Evolutionary conservation across 805 yeast species (phyloP).

Genomic region (Cyberlindnera xishuangbannaensis): DNA sequence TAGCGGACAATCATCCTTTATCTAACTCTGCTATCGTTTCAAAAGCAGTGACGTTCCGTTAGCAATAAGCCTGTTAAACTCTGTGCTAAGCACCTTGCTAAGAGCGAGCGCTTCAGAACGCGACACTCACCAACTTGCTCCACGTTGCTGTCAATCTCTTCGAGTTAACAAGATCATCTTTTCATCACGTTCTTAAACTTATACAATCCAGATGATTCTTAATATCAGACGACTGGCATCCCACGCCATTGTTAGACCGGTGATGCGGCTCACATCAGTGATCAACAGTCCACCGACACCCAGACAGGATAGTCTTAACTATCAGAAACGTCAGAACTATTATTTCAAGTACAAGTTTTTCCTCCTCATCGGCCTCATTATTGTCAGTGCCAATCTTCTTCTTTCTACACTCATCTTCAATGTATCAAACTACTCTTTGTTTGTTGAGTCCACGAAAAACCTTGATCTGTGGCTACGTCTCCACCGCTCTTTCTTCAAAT

Average conservation of each 20-base stretch:
- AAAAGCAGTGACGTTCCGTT: too few species aligned
- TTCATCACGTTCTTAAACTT: too few species aligned
- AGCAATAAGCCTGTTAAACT: too few species aligned
- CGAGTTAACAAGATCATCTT: too few species aligned
- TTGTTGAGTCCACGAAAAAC: slow-evolving; percentile 16
- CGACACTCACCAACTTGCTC: too few species aligned
- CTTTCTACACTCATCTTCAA: slow-evolving; percentile 18
- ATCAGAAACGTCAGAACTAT: slow-evolving; percentile 12
- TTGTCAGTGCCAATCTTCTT: slow-evolving; percentile 17
- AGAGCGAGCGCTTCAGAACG: too few species aligned
- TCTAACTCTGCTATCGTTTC: too few species aligned
- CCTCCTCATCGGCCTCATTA: slow-evolving; percentile 17
- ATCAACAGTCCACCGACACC: slow-evolving; percentile 4
- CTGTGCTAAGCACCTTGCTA: too few species aligned
- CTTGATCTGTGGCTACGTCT: slow-evolving; percentile 17
- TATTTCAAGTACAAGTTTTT: slow-evolving; percentile 22
- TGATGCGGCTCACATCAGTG: slow-evolving; percentile 3
- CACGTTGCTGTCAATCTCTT: too few species aligned
- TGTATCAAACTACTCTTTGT: slow-evolving; percentile 17
- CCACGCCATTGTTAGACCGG: slow-evolving; percentile 4
- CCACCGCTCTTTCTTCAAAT: slow-evolving; percentile 19
- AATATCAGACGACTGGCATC: slow-evolving; percentile 6
- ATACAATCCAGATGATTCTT: too few species aligned
- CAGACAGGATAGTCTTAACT: slow-evolving; percentile 2
- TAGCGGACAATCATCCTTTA: too few species aligned